phyloP scores from a whole-genome alignment of 2,329 filamentous ascomycete species.

The Fonsecaea pedrosoi region DNA sequence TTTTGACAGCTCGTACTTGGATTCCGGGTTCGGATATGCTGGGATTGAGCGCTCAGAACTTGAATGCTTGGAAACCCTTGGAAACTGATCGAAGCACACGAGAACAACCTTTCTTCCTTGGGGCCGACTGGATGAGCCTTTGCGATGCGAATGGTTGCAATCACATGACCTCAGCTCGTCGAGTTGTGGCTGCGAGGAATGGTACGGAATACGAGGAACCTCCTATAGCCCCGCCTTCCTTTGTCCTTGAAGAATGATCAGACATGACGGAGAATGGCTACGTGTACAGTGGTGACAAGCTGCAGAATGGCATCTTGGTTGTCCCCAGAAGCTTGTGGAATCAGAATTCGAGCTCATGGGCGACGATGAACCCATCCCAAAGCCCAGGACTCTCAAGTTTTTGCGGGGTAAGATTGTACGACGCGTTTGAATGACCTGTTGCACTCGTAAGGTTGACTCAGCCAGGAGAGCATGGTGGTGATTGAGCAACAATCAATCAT shows the following conservation, averaged over 20 bases:
- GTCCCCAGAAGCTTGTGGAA: neutral
- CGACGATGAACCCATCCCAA: neutral
- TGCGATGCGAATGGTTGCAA: constrained; percentile 1
- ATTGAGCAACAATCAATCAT: constrained; percentile 4
- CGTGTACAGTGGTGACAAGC: neutral
- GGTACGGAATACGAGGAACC: constrained; percentile 4
- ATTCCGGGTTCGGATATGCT: neutral
- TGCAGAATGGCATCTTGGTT: neutral
- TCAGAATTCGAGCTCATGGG: neutral
- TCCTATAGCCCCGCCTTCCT: neutral
- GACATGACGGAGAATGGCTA: neutral
- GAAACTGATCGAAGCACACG: neutral
- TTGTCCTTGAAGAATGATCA: neutral
- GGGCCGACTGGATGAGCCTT: neutral
- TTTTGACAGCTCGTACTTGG: constrained; percentile 7
- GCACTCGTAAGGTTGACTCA: constrained; percentile 26
- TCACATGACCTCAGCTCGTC: constrained; percentile 3
- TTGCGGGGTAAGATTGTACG: constrained; percentile 20
- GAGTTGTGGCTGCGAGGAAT: neutral
- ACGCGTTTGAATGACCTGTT: constrained; percentile 7
- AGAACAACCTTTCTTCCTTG: constrained; percentile 1
- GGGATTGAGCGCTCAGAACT: neutral
- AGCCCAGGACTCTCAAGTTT: neutral
- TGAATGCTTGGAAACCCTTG: constrained; percentile 5
- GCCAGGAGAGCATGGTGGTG: constrained; percentile 4